phyloP scores from a whole-genome alignment of 345 rosid genomes.

The Salix brachista region DNA sequence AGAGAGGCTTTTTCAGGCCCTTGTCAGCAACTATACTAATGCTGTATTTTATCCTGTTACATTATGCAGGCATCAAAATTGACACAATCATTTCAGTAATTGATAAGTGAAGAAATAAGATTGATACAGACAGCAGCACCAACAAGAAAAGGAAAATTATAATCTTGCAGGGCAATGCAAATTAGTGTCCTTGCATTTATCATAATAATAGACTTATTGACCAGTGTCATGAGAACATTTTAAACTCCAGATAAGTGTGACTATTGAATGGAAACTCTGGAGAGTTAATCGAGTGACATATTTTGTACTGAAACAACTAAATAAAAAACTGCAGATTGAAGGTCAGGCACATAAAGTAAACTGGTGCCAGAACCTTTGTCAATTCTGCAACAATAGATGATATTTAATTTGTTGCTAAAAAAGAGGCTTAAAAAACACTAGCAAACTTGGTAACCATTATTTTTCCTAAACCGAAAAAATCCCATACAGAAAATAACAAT shows the following conservation, averaged over 20 bases:
- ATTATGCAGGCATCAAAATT: conserved; percentile 15
- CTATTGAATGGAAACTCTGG: background rate
- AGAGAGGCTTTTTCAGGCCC: conserved; percentile 90
- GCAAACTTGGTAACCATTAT: background rate
- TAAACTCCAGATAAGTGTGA: background rate
- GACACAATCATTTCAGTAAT: background rate
- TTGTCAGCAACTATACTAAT: conserved; percentile 94
- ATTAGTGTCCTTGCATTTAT: background rate
- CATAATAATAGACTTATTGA: background rate
- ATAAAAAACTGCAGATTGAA: background rate
- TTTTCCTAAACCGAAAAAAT: background rate
- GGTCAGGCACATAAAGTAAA: background rate
- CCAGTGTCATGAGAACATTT: background rate
- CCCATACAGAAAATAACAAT: background rate
- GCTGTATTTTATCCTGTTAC: conserved; percentile 86
- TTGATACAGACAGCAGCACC: background rate
- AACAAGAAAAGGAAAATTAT: background rate
- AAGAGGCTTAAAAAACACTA: background rate
- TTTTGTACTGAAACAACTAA: background rate
- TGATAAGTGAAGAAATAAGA: background rate
- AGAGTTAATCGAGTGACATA: background rate
- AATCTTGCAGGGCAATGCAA: background rate
- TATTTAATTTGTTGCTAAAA: background rate
- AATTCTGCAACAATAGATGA: background rate
- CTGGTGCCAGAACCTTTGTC: background rate